Percentiles rank a stretch among this genome's conserved stretches.
These are phyloP conservation scores for Monilinia fructicola DNA, from an alignment of 2,329 filamentous ascomycete genomes.

Conservation along the genomic window DNA sequence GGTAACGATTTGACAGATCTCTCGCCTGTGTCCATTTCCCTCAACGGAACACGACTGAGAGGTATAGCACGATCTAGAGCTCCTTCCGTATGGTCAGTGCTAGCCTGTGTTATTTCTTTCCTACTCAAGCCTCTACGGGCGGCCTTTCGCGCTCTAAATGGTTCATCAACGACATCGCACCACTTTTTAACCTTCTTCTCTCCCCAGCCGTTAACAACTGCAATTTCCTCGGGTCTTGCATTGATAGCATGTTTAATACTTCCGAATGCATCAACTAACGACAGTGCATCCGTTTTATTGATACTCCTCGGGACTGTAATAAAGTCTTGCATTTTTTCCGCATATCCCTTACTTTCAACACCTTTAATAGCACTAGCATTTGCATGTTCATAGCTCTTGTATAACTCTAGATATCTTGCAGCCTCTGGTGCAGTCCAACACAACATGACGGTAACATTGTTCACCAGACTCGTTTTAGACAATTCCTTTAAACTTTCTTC, in stretches of 20 bases:
- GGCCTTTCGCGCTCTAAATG: slow-evolving; percentile 74
- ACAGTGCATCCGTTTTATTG: slow-evolving; percentile 92
- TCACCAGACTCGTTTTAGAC: slow-evolving; percentile 87
- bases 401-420: slow-evolving; percentile 88
- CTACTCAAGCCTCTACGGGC: slow-evolving; percentile 51
- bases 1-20: slow-evolving; percentile 11
- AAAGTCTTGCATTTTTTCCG: slow-evolving; percentile 86
- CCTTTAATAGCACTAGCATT: slow-evolving; percentile 77
- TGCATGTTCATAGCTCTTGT: slow-evolving; percentile 91
- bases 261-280: slow-evolving; percentile 87
- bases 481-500: slow-evolving; percentile 87
- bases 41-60: slow-evolving; percentile 37
- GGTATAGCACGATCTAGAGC: slow-evolving; percentile 42
- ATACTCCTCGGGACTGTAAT: slow-evolving; percentile 85
- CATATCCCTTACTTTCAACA: slow-evolving; percentile 78
- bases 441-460: slow-evolving; percentile 86
- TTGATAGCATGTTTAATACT: slow-evolving; percentile 85
- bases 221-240: slow-evolving; percentile 80
- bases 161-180: slow-evolving; percentile 78
- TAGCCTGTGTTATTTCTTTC: slow-evolving; percentile 29
- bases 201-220: slow-evolving; percentile 86
- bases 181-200: slow-evolving; percentile 91
- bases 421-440: slow-evolving; percentile 96
- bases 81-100: slow-evolving; percentile 38
- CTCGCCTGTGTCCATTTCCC: slow-evolving; percentile 31